Evolutionary conservation across 2,329 filamentous ascomycete genomes (phyloP), one percentile per base, ranked within the genome.

Genomic region (Xylariaceae sp.): DNA sequence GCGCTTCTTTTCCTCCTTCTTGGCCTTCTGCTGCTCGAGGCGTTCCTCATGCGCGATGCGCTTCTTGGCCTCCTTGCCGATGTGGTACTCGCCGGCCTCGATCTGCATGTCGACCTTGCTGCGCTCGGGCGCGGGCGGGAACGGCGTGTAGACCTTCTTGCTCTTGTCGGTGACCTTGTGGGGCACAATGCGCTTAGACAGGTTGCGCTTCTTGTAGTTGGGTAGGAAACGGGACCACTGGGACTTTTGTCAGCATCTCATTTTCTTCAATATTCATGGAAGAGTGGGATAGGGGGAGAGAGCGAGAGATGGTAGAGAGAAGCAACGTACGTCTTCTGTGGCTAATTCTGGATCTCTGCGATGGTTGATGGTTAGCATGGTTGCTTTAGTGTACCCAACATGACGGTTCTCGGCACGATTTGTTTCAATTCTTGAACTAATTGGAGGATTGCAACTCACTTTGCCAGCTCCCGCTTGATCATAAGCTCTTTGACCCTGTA

Each of bases 101-200:
- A 98, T 95, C 76, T 98, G 91, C 66, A 89, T 69, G 67, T 98
- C 93, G 56, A 98, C 79, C 80, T 97, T 98, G 80, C 90, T 96
- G 87, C 95, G 95, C 76, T 98, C 91, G 52, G 90, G 89, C 33
- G 89, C 80, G 6, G 93, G 93, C 37, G 93, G 93, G 82, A 98
- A 98, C 9, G 93, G 91, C 51, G 94, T 98, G 74, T 96, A 98
- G 11, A 75, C 68, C 78, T 95, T 97, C 78, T 91, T 95, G 62
- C 73, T 68, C 78, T 98, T 98, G 73, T 98, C 90, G 40, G 80
- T 89, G 61, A 98, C 83, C 59, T 87, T 89, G 73, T 80, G 79
- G 0, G 93, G 94, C 55, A 83, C 81, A 53, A 81, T 79, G 52
- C 93, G 78, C 71, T 89, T 90, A 70, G 81, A 89, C 51, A 97